A percentile compares a stretch with the other conserved stretches of the same genome.
These are phyloP conservation scores for Kluyveromyces wickerhamii DNA, from an alignment of 805 yeast genomes.

Conservation along the genomic window DNA sequence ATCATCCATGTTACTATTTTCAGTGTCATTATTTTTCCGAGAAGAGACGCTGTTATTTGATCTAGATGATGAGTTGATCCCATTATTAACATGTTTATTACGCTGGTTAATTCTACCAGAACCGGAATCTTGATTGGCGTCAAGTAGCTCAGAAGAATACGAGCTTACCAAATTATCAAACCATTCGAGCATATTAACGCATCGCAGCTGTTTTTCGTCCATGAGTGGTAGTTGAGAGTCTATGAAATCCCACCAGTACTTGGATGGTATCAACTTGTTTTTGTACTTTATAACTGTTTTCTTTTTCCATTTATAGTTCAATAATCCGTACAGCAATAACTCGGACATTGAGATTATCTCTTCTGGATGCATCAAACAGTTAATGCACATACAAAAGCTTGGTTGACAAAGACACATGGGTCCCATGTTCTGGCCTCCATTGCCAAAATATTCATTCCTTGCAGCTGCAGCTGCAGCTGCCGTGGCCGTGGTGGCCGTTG, in stretches of 20 bases:
- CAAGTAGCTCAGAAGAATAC: constrained; percentile 15
- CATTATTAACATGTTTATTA: too few species aligned
- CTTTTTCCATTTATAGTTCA: constrained; percentile 18
- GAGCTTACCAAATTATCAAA: constrained; percentile 20
- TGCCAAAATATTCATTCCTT: constrained; percentile 1
- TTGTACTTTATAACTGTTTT: constrained; percentile 23
- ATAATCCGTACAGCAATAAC: constrained; percentile 20
- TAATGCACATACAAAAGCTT: constrained; percentile 18
- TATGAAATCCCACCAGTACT: constrained; percentile 29
- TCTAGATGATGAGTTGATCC: too few species aligned
- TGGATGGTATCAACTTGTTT: constrained; percentile 25
- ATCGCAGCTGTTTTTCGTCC: constrained; percentile 15
- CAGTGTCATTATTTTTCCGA: neutral
- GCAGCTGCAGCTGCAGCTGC: neutral
- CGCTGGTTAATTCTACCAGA: too few species aligned
- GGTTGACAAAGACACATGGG: constrained; percentile 12
- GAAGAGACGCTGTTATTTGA: too few species aligned
- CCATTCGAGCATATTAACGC: constrained; percentile 21
- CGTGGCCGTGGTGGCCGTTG: neutral
- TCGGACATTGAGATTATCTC: constrained; percentile 23
- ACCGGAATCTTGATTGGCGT: too few species aligned
- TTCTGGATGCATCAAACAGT: constrained; percentile 22
- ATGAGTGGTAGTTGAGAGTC: constrained; percentile 21
- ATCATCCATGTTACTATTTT: neutral
- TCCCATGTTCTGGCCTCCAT: neutral